phyloP scores from a whole-genome alignment of 2,329 filamentous ascomycete species.

The Massarina eburnea region DNA sequence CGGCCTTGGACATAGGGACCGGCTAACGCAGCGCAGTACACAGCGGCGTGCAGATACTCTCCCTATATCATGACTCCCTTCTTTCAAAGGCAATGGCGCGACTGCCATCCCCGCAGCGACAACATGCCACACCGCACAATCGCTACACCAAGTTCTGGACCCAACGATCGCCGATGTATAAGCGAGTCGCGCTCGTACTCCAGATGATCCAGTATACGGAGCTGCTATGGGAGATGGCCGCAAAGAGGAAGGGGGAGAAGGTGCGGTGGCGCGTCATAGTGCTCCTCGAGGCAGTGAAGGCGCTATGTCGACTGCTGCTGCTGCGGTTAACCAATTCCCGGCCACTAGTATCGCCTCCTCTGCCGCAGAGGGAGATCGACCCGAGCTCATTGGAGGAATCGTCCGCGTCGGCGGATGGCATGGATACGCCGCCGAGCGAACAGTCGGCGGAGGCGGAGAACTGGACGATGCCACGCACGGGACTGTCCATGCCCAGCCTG shows the following conservation, averaged over 20 bases:
- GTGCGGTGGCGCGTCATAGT: slow-evolving; percentile 85
- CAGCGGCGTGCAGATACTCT: slow-evolving; percentile 84
- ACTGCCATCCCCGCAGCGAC: slow-evolving; percentile 55
- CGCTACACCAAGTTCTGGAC: slow-evolving; percentile 67
- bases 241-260: slow-evolving; percentile 80
- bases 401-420: slow-evolving; percentile 47
- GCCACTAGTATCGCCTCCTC: slow-evolving; percentile 76
- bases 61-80: slow-evolving; percentile 88
- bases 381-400: slow-evolving; percentile 61
- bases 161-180: slow-evolving; percentile 68
- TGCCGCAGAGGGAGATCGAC: slow-evolving; percentile 83
- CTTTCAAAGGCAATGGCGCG: slow-evolving; percentile 66
- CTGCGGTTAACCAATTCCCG: slow-evolving; percentile 80
- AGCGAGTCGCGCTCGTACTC: slow-evolving; percentile 76
- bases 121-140: slow-evolving; percentile 59
- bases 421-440: slow-evolving; percentile 49
- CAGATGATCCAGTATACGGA: slow-evolving; percentile 95
- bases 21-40: slow-evolving; percentile 59
- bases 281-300: slow-evolving; percentile 82
- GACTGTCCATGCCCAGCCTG: slow-evolving; percentile 78
- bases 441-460: slow-evolving; percentile 47
- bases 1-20: slow-evolving; percentile 6
- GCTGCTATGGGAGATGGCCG: slow-evolving; percentile 95
- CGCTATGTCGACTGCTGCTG: slow-evolving; percentile 77
- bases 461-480: slow-evolving; percentile 95